A percentile compares a stretch with the other conserved stretches of the same genome.
phyloP scores from a whole-genome alignment of 192 early-diverging fungal species.

The Coemansia sp. region DNA sequence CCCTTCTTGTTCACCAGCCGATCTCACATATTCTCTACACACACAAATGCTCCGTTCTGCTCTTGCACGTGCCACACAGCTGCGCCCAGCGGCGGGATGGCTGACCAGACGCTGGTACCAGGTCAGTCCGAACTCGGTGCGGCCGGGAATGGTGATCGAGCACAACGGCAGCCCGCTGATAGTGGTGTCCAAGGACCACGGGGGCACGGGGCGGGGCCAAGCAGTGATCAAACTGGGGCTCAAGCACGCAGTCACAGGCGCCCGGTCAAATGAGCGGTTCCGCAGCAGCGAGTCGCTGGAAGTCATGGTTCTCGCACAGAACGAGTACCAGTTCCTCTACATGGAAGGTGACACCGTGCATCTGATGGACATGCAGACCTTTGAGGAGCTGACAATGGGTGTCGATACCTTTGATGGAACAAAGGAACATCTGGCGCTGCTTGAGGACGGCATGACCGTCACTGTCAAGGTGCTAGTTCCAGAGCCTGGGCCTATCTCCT shows the following conservation, averaged over 20 bases:
- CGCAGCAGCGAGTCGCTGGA: conserved; percentile 70
- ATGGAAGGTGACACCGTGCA: conserved; percentile 61
- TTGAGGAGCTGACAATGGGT: conserved; percentile 68
- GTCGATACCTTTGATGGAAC: conserved; percentile 62
- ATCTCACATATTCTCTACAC: not conserved
- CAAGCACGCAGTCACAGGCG: conserved; percentile 63
- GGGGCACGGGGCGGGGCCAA: conserved; percentile 68
- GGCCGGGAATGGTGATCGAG: conserved; percentile 71
- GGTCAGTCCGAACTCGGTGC: conserved; percentile 44
- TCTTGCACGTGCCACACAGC: conserved; percentile 1
- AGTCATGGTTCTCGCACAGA: conserved; percentile 66
- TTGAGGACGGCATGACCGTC: conserved; percentile 59
- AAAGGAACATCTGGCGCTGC: conserved; percentile 46
- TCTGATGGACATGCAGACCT: conserved; percentile 68
- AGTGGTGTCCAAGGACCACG: conserved; percentile 65
- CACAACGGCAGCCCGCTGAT: conserved; percentile 66
- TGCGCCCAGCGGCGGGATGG: not conserved
- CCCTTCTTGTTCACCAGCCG: no score
- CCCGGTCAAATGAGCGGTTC: conserved; percentile 66
- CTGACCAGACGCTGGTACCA: conserved; percentile 33
- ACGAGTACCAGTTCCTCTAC: conserved; percentile 75
- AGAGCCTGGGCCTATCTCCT: conserved; percentile 59
- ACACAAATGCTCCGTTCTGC: conserved; percentile 9
- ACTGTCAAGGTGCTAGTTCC: conserved; percentile 62
- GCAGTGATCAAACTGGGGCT: conserved; percentile 71